A percentile compares a stretch with the other conserved stretches of the same genome.
Evolutionary conservation across 164 flowering plant species (phyloP).

Genomic region (Vitis rotundifolia): DNA sequence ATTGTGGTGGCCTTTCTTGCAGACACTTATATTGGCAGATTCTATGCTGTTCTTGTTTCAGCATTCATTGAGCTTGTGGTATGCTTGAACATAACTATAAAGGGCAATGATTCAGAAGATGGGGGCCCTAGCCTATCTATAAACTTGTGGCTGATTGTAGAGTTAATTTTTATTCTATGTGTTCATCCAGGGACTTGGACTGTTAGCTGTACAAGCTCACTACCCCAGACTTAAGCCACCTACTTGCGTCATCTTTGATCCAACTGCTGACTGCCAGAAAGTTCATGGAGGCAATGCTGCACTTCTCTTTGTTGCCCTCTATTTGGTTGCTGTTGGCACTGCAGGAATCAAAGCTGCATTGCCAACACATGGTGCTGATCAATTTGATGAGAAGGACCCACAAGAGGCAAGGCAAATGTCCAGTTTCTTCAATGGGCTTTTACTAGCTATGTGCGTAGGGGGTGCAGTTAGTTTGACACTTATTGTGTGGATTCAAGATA

Average conservation of each 20-base stretch:
- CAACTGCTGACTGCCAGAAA: constrained; percentile 30
- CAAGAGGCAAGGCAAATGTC: constrained; percentile 57
- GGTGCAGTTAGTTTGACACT: constrained; percentile 52
- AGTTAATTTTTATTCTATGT: no score
- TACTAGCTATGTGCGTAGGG: constrained; percentile 50
- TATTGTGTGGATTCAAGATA: constrained; percentile 61
- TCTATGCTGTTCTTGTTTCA: constrained; percentile 38
- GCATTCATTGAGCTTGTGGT: constrained; percentile 50
- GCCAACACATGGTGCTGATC: constrained; percentile 80
- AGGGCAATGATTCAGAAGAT: not conserved
- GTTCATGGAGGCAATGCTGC: constrained; percentile 33
- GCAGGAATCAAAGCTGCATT: constrained; percentile 61
- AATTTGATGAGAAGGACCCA: constrained; percentile 68
- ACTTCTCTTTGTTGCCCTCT: constrained; percentile 44
- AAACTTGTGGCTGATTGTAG: no score
- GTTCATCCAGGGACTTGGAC: constrained; percentile 43
- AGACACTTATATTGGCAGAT: constrained; percentile 59
- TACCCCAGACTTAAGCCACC: constrained; percentile 44
- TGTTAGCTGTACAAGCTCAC: constrained; percentile 69
- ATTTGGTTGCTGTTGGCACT: constrained; percentile 50
- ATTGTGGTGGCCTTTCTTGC: constrained; percentile 50
- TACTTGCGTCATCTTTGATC: constrained; percentile 34
- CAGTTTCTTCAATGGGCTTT: constrained; percentile 61
- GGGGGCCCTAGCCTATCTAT: no score
- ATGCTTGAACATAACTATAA: not conserved